Base-by-base conservation (phyloP, 1,284 basidiomycete genomes). In the Pascua sp. region DNA sequence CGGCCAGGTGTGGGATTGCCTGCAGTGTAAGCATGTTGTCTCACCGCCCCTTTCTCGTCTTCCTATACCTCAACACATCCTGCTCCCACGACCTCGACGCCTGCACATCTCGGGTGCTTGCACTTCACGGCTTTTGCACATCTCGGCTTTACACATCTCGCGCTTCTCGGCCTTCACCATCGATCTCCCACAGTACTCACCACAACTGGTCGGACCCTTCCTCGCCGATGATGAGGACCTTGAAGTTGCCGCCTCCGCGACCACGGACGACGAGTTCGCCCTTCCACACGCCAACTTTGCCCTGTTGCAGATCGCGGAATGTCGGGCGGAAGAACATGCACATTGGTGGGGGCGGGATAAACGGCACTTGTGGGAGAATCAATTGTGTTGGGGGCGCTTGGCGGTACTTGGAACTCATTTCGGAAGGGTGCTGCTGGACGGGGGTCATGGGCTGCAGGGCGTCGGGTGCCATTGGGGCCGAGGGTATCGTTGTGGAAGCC, bases 321-420 rank as follows among this genome's bases (percentile, higher is more conserved):
- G 60, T 51, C 1, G 72, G 67, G 12, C 66, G 66, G 65, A 76
- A 76, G 62, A 74, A 76, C 73, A 76, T 74, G 61, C 73, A 76
- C 73, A 76, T 76, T 1, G 73, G 73, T 9, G 72, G 72, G 0
- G 73, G 73, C 0, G 73, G 72, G 4, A 73, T 66, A 58, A 74
- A 76, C 1, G 67, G 60, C 9, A 59, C 66, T 0, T 62, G 60
- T 10, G 70, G 71, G 56, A 75, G 63, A 11, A 62, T 44, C 9
- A 72, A 39, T 42, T 66, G 61, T 16, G 64, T 60, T 5, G 66
- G 68, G 1, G 47, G 51, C 15, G 47, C 46, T n/a, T 38, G 39
- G 11, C 41, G 49, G 13, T 39, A 40, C 11, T 32, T 32, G 3
- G 24, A 32, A 32, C 24, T 32, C 24, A 32, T 32, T 32, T 32